These are phyloP conservation scores for Fusarium paranaense DNA, from an alignment of 2,329 filamentous ascomycete species.

Conservation along the genomic window DNA sequence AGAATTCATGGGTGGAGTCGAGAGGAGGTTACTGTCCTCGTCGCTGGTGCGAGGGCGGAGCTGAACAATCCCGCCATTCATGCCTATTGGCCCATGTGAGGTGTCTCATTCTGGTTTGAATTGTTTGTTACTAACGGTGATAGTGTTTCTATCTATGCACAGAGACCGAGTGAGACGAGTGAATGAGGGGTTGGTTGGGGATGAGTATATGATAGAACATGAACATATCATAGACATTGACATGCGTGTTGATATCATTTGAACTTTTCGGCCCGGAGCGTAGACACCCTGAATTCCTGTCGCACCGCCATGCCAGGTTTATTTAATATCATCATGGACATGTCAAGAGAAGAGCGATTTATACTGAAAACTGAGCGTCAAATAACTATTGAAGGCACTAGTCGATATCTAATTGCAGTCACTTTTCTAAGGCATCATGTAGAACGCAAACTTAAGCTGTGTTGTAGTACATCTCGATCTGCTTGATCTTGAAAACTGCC, in stretches of 20 bases:
- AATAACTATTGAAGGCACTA: neutral
- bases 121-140: neutral
- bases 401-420: neutral
- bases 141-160: constrained; percentile 1
- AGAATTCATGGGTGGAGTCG: constrained; percentile 14
- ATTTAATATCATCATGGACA: neutral
- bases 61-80: constrained; percentile 11
- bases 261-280: neutral
- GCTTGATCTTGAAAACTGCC: constrained; percentile 46
- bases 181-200: neutral
- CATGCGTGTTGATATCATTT: neutral
- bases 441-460: constrained; percentile 22
- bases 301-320: neutral
- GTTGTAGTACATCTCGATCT: constrained; percentile 49
- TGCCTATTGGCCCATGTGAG: constrained; percentile 23
- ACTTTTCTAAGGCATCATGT: neutral
- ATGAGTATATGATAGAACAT: neutral
- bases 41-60: constrained; percentile 3
- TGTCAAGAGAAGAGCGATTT: neutral
- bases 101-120: accelerated
- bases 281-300: neutral
- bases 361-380: neutral
- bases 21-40: constrained; percentile 14
- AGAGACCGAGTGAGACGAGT: neutral
- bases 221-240: neutral